These are phyloP conservation scores for Zygoascus tannicola DNA, from an alignment of 805 yeast genomes.

Conservation along the genomic window DNA sequence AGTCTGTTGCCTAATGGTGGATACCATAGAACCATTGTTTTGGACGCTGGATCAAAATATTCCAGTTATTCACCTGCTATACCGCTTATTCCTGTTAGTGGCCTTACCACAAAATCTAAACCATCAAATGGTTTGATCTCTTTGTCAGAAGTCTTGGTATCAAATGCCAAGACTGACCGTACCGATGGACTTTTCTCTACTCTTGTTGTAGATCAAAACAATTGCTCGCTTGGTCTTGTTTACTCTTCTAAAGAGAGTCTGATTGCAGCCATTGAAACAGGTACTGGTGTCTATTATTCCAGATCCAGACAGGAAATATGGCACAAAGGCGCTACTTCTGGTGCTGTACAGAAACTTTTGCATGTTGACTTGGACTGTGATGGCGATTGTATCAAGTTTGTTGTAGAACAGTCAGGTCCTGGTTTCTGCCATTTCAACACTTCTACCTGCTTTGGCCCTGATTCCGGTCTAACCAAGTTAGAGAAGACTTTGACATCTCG, in stretches of 20 bases:
- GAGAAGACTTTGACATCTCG: constrained; percentile 61
- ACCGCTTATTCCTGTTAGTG: constrained; percentile 15
- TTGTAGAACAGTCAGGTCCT: constrained; percentile 73
- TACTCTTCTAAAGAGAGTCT: constrained; percentile 82
- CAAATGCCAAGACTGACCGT: constrained; percentile 64
- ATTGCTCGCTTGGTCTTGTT: constrained; percentile 78
- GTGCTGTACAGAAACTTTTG: constrained; percentile 76
- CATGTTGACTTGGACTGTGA: constrained; percentile 78
- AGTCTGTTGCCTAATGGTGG: constrained; percentile 7
- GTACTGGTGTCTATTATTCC: constrained; percentile 88
- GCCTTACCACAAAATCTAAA: constrained; percentile 13
- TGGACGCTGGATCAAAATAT: constrained; percentile 9
- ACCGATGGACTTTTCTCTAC: constrained; percentile 80
- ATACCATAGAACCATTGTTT: constrained; percentile 15
- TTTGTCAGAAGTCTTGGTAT: constrained; percentile 38
- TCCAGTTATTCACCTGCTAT: constrained; percentile 9
- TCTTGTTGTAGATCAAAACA: constrained; percentile 58
- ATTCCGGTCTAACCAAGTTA: constrained; percentile 56
- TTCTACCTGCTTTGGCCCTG: constrained; percentile 70
- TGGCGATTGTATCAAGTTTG: constrained; percentile 78
- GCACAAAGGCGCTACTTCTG: constrained; percentile 96
- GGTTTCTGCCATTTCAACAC: constrained; percentile 91
- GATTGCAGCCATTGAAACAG: constrained; percentile 66
- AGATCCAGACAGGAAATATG: constrained; percentile 74
- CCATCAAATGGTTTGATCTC: constrained; percentile 26